Base-by-base conservation (phyloP, 805 yeast genomes). In the Ogataea trehalophila region DNA sequence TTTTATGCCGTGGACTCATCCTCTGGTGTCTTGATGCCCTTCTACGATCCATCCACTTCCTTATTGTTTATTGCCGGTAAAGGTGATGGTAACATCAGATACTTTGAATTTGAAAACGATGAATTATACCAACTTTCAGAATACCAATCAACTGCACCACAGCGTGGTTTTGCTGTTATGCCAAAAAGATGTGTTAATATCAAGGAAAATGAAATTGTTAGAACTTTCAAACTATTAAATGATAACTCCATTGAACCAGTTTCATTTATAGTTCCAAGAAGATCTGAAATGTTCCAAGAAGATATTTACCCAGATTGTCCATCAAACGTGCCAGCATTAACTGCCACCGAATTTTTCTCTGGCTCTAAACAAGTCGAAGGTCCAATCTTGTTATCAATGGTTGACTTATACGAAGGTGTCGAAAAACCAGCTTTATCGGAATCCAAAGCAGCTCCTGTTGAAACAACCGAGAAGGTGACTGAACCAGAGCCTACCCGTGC, bases 71-170 rank as follows among this genome's bases (percentile, higher is more conserved):
- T 94, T 51, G 98, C 96, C 33, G 99, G 99, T 57, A 92, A 94
- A 68, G 97, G 97, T 66, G 99, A 94, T 67, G 98, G 98, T 59
- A 94, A 92, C 66, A 88, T 94, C 60, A 87, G 97, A 61, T 92
- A 92, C 70, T 94, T 73, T 63, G 99, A 94, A 72, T 89, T 79
- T 66, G 89, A 83, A 52, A 80, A 87, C 59, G 97, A 92, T 60
- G 85, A 83, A 59, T 74, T 94, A 47, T 83, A 75, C 67, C 88
- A 86, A 57, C 70, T 94, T 50, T 87, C 96, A n/a, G 97, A 92
- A 65, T 94, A 78, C 66, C 83, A 83, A 51, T 89, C 97, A 4
- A 79, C 82, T 2, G 95, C 88, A 33, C 94, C 99, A 2, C 99
- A 94, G 74, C 85, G 99, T 67, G 99, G 99, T 1, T 83, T 92